Percentiles rank a stretch among this genome's conserved stretches.
Conservation (phyloP, 2,329 filamentous ascomycete genomes). For the Arthroderma sp. region DNA sequence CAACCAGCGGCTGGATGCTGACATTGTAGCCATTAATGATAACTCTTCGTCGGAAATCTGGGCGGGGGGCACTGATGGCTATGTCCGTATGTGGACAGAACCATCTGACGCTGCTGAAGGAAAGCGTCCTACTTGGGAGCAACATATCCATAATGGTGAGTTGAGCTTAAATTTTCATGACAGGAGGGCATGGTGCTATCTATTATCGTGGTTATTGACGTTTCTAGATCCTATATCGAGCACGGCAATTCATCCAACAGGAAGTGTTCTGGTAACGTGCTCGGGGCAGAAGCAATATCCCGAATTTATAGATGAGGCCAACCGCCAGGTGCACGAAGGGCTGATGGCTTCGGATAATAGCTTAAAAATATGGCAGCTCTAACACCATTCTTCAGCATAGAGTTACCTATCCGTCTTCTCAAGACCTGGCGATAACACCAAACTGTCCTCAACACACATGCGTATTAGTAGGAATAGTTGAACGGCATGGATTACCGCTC, state of each 20-base stretch:
- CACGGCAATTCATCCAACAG: slow-evolving; percentile 34
- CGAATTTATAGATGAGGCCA: slow-evolving; percentile 11
- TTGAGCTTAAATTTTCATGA: background rate
- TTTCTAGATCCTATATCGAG: slow-evolving; percentile 33
- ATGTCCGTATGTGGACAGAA: slow-evolving; percentile 38
- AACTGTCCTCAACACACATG: too few relatives aligned
- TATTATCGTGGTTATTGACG: slow-evolving; percentile 9
- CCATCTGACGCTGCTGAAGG: slow-evolving; percentile 29
- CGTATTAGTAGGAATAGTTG: too few relatives aligned
- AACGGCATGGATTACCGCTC: too few relatives aligned
- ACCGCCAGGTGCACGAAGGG: background rate
- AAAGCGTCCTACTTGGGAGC: slow-evolving; percentile 30
- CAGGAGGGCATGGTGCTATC: background rate
- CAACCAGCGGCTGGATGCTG: slow-evolving; percentile 44
- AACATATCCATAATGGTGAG: slow-evolving; percentile 34
- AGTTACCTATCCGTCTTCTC: too few relatives aligned
- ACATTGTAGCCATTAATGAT: slow-evolving; percentile 30
- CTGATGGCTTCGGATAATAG: slow-evolving; percentile 19
- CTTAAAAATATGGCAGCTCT: slow-evolving; percentile 28
- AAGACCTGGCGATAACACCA: too few relatives aligned
- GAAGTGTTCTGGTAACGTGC: slow-evolving; percentile 36
- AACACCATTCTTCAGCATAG: background rate
- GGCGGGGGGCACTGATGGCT: slow-evolving; percentile 46
- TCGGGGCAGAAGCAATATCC: slow-evolving; percentile 31
- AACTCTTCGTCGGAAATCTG: slow-evolving; percentile 40